Evolutionary conservation across 305 asterid genomes (phyloP), one percentile per base, ranked within the genome.

Genomic region (Salvia sclarea): DNA sequence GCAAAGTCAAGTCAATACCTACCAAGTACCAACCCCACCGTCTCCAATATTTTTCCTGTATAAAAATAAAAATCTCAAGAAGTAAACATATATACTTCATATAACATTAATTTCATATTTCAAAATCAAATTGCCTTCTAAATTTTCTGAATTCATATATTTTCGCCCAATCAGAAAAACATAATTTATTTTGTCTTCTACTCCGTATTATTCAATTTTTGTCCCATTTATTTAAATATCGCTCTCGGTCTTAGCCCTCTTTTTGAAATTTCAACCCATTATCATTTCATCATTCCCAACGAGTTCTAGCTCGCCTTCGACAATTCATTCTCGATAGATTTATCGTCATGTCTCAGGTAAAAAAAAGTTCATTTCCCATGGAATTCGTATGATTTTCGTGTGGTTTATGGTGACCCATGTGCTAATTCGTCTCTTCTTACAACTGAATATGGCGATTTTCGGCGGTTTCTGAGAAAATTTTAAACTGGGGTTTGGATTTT

Each of bases 281-380:
- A 65, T 67, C 65, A 37, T 58, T 20, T 60, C 75, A 72, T 28
- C 72, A 37, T 49, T 61, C 63, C 77, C 59, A 22, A 35, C 28
- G 58, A 47, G 3, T 31, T 44, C 21, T 59, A 24, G 24, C 68
- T 17, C 14, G 52, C 71, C 61, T 66, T 52, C 71, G 21, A 38
- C 4, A 47, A 16, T 31, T 8, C 53, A 7, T 73, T 25, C 17
- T 22, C 66, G 14, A 43, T 21, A 5, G 10, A 54, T 56, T 61
- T 14, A 71, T 40, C 68, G 14, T 49, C 72, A 73, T 79, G 83
- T 58, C 80, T 72, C 83, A 79, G 83, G 83, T 79, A 63, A 59
- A 44, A 20, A 18, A 35, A 6, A 53, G 5, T 28, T 28, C 33
- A 25, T 13, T 59, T 53, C 38, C 7, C 33, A 24, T 20, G 28